Conservation (phyloP, 1,139 yeast genomes). For the Kodamaea suecica region DNA sequence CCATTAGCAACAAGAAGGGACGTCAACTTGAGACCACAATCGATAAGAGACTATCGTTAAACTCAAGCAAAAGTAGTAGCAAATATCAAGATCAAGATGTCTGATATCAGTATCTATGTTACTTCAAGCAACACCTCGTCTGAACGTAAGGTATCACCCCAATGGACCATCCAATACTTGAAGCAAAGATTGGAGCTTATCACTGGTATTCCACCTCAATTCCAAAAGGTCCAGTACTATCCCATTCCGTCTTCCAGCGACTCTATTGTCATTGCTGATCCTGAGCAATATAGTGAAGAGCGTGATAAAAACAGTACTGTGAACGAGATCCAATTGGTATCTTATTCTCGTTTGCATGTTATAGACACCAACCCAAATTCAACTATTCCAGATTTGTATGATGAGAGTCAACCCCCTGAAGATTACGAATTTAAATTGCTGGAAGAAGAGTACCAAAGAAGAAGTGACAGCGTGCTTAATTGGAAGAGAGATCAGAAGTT, state of each 20-base stretch:
- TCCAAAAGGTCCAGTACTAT: constrained; percentile 54
- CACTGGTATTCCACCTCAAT: constrained; percentile 71
- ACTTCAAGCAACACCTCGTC: constrained; percentile 69
- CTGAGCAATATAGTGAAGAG: constrained; percentile 18
- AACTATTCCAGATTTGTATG: constrained; percentile 37
- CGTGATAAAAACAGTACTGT: constrained; percentile 15
- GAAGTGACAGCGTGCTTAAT: constrained; percentile 60
- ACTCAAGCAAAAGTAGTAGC: too few relatives aligned
- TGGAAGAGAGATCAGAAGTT: constrained; percentile 71
- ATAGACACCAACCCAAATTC: constrained; percentile 54
- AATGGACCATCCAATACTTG: constrained; percentile 58
- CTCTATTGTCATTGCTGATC: constrained; percentile 21
- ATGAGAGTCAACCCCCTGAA: constrained; percentile 32
- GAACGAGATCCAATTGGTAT: constrained; percentile 25
- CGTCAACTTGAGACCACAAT: too few relatives aligned
- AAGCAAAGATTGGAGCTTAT: constrained; percentile 61
- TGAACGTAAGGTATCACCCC: constrained; percentile 63
- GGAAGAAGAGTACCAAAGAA: constrained; percentile 63
- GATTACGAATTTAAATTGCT: constrained; percentile 51
- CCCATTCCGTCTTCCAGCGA: constrained; percentile 40
- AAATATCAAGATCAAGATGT: background rate
- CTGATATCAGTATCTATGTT: constrained; percentile 40
- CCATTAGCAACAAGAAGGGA: too few relatives aligned
- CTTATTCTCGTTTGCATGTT: constrained; percentile 50
- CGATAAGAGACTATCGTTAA: too few relatives aligned